These are phyloP conservation scores for Ophiorrhiza pumila DNA, from an alignment of 257 asterid species.

Conservation along the genomic window DNA sequence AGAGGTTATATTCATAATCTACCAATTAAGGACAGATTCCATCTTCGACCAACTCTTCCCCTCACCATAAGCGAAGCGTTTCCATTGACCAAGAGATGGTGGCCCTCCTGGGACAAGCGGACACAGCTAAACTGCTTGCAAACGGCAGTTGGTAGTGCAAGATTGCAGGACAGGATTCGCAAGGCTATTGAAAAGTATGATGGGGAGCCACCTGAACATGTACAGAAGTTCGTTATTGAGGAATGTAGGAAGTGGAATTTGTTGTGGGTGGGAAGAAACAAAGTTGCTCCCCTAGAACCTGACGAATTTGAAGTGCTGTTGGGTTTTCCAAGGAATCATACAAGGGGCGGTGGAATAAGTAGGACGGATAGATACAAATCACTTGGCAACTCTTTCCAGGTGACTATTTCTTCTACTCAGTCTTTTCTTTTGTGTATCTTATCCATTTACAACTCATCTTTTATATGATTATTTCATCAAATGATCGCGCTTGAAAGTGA, in stretches of 20 bases:
- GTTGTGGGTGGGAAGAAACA: constrained; percentile 87
- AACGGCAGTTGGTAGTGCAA: constrained; percentile 44
- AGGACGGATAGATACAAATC: constrained; percentile 83
- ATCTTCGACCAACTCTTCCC: constrained; percentile 38
- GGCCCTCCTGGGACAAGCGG: constrained; percentile 53
- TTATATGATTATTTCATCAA: not conserved
- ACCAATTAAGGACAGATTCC: constrained; percentile 32
- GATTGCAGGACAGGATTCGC: constrained; percentile 38
- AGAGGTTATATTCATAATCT: constrained; percentile 49
- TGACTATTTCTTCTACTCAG: constrained; percentile 21
- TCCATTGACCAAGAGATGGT: constrained; percentile 43
- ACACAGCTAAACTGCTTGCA: constrained; percentile 42
- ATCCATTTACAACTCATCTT: not conserved
- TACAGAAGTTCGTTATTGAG: constrained; percentile 44
- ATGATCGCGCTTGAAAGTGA: not conserved
- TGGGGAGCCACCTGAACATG: constrained; percentile 52
- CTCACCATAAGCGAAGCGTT: constrained; percentile 40
- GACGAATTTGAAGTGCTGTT: constrained; percentile 77
- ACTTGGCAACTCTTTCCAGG: constrained; percentile 91
- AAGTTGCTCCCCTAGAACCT: constrained; percentile 80
- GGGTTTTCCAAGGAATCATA: constrained; percentile 85
- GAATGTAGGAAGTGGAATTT: constrained; percentile 88
- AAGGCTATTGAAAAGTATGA: constrained; percentile 29
- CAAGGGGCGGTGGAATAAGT: constrained; percentile 90
- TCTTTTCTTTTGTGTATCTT: constrained; percentile 7